Base-by-base conservation (phyloP, 148 eudicot genomes). In the Drosera capensis region DNA sequence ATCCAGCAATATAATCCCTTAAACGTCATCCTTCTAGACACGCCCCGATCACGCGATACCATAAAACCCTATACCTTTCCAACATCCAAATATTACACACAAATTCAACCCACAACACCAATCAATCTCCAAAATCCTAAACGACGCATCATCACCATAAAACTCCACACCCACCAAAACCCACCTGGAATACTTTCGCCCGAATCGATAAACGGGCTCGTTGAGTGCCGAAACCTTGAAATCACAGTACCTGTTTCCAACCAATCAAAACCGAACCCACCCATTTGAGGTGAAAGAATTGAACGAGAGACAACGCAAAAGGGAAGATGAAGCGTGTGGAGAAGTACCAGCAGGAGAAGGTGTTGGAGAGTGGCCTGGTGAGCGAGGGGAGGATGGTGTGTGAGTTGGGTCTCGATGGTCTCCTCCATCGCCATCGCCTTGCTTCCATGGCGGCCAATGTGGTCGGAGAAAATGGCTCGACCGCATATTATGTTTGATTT, bases 311-410 rank as follows among this genome's bases (percentile, higher is more conserved):
- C 31, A 28, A 28, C n/a, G 38, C 13, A 15, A 4, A 11, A 34
- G 2, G 38, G n/a, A 15, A 34, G 11, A 4, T 13, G n/a, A 11
- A 34, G 31, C 7, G 31, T 5, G 31, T 5, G 31, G 31, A 28
- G 5, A 11, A 28, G 11, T 56, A 80, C 88, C 86, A 85, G 58
- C 75, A 75, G 51, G 94, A 83, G 40, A 83, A 23, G 15, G 87
- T 55, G 68, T 73, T 66, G 25, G 78, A 56, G 36, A 73, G 53
- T 9, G 30, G 65, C 42, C 51, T 25, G n/a, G n/a, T 18, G 60
- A 57, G 24, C 68, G 73, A 7, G 73, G 60, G 26, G 94, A 86
- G 15, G 75, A 62, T 14, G 74, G 59, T 23, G 81, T 68, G 7
- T 63, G 64, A 40, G 14, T 31, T 7, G 58, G 48, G 6, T 9